Evolutionary conservation across 768 basidiomycete genomes (phyloP), one percentile per base, ranked within the genome.

Genomic region (Clitopilus passeckerianus): DNA sequence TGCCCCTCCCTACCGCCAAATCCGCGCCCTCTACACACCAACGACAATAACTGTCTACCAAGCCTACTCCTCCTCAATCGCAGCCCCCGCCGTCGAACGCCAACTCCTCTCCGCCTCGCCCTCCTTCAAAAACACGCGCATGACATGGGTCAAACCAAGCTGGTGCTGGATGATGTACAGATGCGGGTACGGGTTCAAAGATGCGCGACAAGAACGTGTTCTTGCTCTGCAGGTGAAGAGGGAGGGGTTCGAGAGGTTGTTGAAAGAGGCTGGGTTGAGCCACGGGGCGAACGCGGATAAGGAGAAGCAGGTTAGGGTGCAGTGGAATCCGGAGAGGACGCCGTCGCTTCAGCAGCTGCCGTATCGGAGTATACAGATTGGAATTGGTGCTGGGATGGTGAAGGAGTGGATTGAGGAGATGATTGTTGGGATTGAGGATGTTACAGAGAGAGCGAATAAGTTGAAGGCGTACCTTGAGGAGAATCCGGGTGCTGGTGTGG

Each of bases 111-210:
- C 60, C n/a, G 61, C 59, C 15, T 65, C 61, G 20, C 54, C 64
- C 7, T 27, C 46, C 14, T 65, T 63, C 59, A 60, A 60, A 46
- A 53, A 41, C 22, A 53, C 60, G 8, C 53, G 65, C 18, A 65
- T 65, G 64, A 65, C 62, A n/a, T 62, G 61, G 60, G 59, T 65
- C 44, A 62, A 65, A 41, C 64, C 64, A 15, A 62, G 61, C 24
- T 65, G 61, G 64, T 65, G 60, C 46, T 65, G 64, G 61, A 65
- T 63, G 62, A 65, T 65, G 62, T 63, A 58, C 16, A 46, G 60
- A 14, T 60, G 58, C 10, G 63, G 56, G 20, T 62, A 64, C 43
- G 59, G 59, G 4, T 59, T 33, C 57, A 66, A 61, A 53, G 64
- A 65, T 30, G 33, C 35, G 14, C 44, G 56, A 10, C 65, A 62